Base-by-base conservation (phyloP, 768 basidiomycete species). In the Astraeus odoratus region DNA sequence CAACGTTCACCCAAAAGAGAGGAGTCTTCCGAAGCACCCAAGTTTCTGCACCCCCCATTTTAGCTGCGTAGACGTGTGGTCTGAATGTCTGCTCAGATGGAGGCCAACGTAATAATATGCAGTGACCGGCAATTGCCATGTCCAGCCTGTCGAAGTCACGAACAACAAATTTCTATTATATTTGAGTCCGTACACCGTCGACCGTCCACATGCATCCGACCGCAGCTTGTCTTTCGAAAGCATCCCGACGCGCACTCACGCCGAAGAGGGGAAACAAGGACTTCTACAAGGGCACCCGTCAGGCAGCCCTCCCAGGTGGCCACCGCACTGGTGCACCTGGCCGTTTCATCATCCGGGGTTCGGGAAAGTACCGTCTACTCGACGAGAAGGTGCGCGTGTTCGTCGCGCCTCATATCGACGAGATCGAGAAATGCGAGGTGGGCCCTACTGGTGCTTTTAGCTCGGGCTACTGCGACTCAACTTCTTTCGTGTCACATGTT, bases 211-310 rank as follows among this genome's bases (percentile, higher is more conserved):
- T 90, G 87, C 74, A 80, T 56, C 76, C 86, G 4, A 84, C 89
- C 18, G 60, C 76, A 13, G 71, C 68, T n/a, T 70, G 78, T 44
- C 69, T 83, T 3, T 87, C 86, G 25, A 94, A 92, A 59, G 93
- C 93, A 18, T 90, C 87, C 0, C 74, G 95, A 45, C 72, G 80
- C 20, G 78, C 92, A 2, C 70, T 98, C 40, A 92, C 85, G 0
- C 73, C 88, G 0, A 97, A 97, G 63, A 69, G 81, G 38, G 95
- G 79, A 13, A 96, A 96, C 70, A 98, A 97, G 58, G 91, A 99
- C 59, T 97, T 75, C 61, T 97, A 96, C 75, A 98, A 98, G 67
- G 95, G 91, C 29, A 93, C 83, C 18, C 70, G 92, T 30, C 90
- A 91, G 61, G 84, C 92, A 0, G 74, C 70, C 47, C 78, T 92